Conservation (phyloP, 1,139 yeast genomes). For the Martiniozyma asiatica region DNA sequence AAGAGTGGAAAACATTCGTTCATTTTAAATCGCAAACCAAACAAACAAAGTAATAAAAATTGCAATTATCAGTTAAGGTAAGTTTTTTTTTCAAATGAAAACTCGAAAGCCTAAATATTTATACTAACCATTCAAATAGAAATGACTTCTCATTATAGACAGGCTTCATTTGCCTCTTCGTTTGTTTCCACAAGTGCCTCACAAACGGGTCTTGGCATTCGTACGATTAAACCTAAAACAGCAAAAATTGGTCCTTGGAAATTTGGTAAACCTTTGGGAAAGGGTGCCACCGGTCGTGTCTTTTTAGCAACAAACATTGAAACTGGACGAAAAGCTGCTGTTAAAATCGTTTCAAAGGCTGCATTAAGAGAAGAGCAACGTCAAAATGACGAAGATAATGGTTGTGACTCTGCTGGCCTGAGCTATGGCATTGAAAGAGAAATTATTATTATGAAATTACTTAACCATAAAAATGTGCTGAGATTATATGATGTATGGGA, state of each 20-base stretch:
- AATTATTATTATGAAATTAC: constrained; percentile 68
- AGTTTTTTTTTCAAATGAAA: too few relatives aligned
- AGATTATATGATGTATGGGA: constrained; percentile 78
- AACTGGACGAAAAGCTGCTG: constrained; percentile 89
- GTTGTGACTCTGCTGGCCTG: constrained; percentile 38
- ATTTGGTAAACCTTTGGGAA: constrained; percentile 83
- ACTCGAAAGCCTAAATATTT: too few relatives aligned
- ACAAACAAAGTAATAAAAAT: too few relatives aligned
- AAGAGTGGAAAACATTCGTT: too few relatives aligned
- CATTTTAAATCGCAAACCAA: too few relatives aligned
- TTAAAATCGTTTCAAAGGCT: constrained; percentile 87
- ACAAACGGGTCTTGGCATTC: constrained; percentile 3
- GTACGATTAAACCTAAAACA: constrained; percentile 29
- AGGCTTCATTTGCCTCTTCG: constrained; percentile 23
- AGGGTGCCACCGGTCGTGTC: constrained; percentile 93
- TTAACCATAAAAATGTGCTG: constrained; percentile 67
- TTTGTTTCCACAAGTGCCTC: constrained; percentile 22
- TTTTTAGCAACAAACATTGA: constrained; percentile 76
- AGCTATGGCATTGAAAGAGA: constrained; percentile 80
- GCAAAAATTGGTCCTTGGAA: constrained; percentile 92
- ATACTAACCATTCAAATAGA: background rate
- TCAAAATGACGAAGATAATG: constrained; percentile 20
- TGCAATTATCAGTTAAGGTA: too few relatives aligned
- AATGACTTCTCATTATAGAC: constrained; percentile 20
- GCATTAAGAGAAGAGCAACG: constrained; percentile 28